Evolutionary conservation across 2,329 filamentous ascomycete genomes (phyloP).

Genomic region (Zymoseptoria tritici): DNA sequence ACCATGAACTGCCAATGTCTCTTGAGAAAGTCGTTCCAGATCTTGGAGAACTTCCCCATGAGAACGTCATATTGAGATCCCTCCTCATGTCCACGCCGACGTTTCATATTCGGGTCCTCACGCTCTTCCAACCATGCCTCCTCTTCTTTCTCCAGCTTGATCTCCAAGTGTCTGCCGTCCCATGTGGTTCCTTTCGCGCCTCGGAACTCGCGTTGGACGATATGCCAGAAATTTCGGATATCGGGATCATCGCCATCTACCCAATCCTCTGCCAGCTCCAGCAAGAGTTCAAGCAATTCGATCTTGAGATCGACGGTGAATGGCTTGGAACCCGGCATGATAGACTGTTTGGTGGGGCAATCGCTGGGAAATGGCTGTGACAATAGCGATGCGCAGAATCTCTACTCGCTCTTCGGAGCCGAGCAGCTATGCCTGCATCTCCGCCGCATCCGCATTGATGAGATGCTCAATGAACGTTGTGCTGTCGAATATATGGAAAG

Average conservation of each 20-base stretch:
- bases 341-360: not conserved
- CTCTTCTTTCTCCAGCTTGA: constrained; percentile 11
- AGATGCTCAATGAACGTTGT: not conserved
- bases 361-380: not conserved
- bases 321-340: constrained; percentile 3
- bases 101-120: constrained; percentile 3
- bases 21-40: constrained; percentile 10
- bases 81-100: constrained; percentile 14
- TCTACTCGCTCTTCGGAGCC: not conserved
- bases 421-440: not conserved
- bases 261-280: constrained; percentile 5
- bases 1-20: constrained; percentile 16
- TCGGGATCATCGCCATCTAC: constrained; percentile 5
- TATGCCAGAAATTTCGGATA: constrained; percentile 9
- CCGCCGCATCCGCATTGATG: not conserved
- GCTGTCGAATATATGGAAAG: not conserved
- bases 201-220: constrained; percentile 7
- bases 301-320: constrained; percentile 12
- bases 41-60: constrained; percentile 13
- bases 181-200: constrained; percentile 8
- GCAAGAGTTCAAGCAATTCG: constrained; percentile 8
- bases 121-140: constrained; percentile 11
- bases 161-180: constrained; percentile 9
- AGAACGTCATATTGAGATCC: constrained; percentile 13
- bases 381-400: not conserved